Evolutionary conservation across 179 eudicot species (phyloP), one percentile per base, ranked within the genome.

Genomic region (Heliamphora pulchella): DNA sequence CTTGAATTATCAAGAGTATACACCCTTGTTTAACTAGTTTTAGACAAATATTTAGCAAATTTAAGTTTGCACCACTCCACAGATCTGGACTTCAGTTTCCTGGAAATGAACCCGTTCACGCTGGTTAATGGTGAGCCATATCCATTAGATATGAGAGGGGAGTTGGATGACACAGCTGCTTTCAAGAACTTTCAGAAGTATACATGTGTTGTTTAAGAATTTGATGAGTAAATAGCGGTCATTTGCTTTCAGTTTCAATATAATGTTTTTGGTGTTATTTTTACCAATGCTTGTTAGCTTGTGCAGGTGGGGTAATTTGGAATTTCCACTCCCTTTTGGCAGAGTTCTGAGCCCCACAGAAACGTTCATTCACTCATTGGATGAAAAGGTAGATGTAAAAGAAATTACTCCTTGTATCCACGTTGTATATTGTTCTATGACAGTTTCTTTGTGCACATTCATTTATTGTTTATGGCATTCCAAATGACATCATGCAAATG

Each of bases 91-190:
- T 91, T 91, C 83, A 85, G 89, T 80, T 91, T 91, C 87, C 87
- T 91, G 39, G 94, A 91, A 86, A 89, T 91, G 94, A 91, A 91
- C 69, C 94, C 94, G 62, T 91, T 91, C 80, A 84, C 94, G 8
- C 76, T 91, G 80, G 91, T 89, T 18, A 85, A 91, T 31, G 92
- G 94, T 71, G 85, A 91, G 85, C 94, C 94, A n/a, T 91, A 89
- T 86, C 94, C 94, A 67, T 71, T 91, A 80, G 92, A 90, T 78
- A 91, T 91, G 94, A 89, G 94, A 81, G 94, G 94, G 80, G 94
- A 91, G 78, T 87, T 89, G 31, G 94, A 91, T 79, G 92, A 91
- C 75, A 91, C 94, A 68, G 94, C 94, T 51, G 83, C 91, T 70
- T 91, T 91, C 80, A 91, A 91, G 86, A 91, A 91, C 87, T 91